A percentile compares a stretch with the other conserved stretches of the same genome.
phyloP scores from a whole-genome alignment of 371 early-diverging fungal species.

The Mortierella polycephala region DNA sequence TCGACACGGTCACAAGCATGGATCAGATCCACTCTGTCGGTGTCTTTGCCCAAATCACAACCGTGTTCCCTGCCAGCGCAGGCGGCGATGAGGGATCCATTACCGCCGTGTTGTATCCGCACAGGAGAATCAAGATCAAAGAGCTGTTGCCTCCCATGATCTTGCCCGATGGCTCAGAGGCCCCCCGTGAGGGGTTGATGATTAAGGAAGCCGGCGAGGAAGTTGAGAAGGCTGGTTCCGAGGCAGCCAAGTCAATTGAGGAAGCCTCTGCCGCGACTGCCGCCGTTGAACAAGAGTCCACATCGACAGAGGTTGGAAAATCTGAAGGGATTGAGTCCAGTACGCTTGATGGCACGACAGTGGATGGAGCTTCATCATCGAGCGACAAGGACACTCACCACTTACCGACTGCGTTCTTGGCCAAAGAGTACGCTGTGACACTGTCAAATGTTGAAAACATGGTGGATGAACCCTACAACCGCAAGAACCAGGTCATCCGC shows the following conservation, averaged over 20 bases:
- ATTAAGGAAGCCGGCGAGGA: constrained; percentile 41
- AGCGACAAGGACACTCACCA: constrained; percentile 14
- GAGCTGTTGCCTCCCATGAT: constrained; percentile 66
- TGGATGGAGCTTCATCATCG: constrained; percentile 11
- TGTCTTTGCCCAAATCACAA: constrained; percentile 97
- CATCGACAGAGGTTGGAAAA: constrained; percentile 16
- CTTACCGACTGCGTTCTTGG: constrained; percentile 64
- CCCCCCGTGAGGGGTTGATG: constrained; percentile 35
- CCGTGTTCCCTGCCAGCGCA: constrained; percentile 89
- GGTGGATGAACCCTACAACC: constrained; percentile 83
- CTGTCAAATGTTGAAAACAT: constrained; percentile 89
- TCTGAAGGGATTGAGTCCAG: constrained; percentile 29
- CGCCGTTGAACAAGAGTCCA: neutral
- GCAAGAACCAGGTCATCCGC: constrained; percentile 85
- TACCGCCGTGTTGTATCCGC: constrained; percentile 95
- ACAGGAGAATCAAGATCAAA: constrained; percentile 87
- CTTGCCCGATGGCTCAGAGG: constrained; percentile 43
- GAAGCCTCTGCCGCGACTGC: constrained; percentile 9
- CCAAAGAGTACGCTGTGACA: constrained; percentile 80
- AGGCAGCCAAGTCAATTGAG: constrained; percentile 21
- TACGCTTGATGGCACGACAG: constrained; percentile 41
- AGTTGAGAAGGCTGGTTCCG: constrained; percentile 18
- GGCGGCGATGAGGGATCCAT: constrained; percentile 83
- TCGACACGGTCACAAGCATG: constrained; percentile 81
- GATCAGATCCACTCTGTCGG: constrained; percentile 90